Evolutionary conservation across 108 stramenopile species (phyloP), one percentile per base, ranked within the genome.

Genomic region (Stephanodiscus triporus): DNA sequence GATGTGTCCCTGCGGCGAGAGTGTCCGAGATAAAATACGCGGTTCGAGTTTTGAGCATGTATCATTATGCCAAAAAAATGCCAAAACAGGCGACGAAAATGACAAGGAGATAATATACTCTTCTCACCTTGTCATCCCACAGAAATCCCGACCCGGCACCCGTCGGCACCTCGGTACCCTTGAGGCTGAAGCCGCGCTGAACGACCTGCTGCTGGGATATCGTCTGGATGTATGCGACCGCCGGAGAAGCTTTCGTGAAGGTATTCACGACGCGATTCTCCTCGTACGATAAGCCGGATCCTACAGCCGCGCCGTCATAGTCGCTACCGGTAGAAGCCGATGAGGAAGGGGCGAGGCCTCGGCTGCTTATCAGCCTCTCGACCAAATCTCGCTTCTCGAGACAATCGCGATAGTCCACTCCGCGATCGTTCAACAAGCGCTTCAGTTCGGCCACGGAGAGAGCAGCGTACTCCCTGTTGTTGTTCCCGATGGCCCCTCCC

Each of bases 71-170:
- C 23, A 2, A 30, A 2, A 22, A 6, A 63, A 63, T 16, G 37
- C 19, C 36, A 63, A 40, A 32, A 13, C 7, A 27, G 60, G 7
- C 32, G 32, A 16, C 14, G 7, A 61, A n/a, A n/a, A 3, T 10
- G 16, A 34, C 4, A 32, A 43, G n/a, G 36, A 13, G 20, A 24
- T n/a, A n/a, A n/a, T n/a, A n/a, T n/a, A 9, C 22, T 5, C 29
- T 9, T 40, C 56, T 60, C 55, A 75, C 73, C 73, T 88, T 62
- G n/a, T 79, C 57, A 61, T 91, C 82, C 73, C 93, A 92, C 8
- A 95, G 20, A 72, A 94, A 94, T 14, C 85, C 90, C 8, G 90
- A 90, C 51, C 90, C 90, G 26, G 90, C 89, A 26, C 91, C 91
- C 9, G 54, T 72, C 2, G 79, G 79, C 40, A 80, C 72, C 50